phyloP scores from a whole-genome alignment of 2,329 filamentous ascomycete genomes.

The Curvularia spicifera region DNA sequence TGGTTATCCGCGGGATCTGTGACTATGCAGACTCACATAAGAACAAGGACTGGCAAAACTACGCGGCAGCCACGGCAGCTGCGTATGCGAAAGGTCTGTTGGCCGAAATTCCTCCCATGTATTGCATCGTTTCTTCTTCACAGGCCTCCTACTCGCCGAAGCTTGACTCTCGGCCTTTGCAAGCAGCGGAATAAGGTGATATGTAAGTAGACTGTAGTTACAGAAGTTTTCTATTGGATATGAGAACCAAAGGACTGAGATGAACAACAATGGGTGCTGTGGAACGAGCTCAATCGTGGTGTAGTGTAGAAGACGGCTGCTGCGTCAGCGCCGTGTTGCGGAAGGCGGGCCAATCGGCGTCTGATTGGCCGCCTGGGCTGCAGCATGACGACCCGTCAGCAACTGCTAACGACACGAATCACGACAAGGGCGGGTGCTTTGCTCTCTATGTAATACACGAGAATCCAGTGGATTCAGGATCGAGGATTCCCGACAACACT shows the following conservation, averaged over 20 bases:
- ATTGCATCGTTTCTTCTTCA: neutral
- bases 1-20: conserved; percentile 29
- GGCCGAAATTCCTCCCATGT: neutral
- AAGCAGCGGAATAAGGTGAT: neutral
- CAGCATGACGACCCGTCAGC: conserved; percentile 21
- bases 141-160: neutral
- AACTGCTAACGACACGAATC: conserved; percentile 26
- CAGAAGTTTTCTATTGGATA: neutral
- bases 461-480: neutral
- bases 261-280: neutral
- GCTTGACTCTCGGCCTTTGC: neutral
- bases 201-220: neutral
- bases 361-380: conserved; percentile 18
- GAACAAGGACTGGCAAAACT: neutral
- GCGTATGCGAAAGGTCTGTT: neutral
- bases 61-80: neutral
- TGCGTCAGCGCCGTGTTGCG: conserved; percentile 7
- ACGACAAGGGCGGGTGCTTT: conserved; percentile 8
- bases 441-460: neutral
- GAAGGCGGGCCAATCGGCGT: conserved; percentile 17
- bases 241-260: neutral
- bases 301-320: neutral
- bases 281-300: neutral
- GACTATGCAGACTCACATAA: conserved; percentile 16
- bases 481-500: neutral